These are phyloP conservation scores for Fusarium sp. DNA, from an alignment of 2,329 filamentous ascomycete species.

Conservation along the genomic window DNA sequence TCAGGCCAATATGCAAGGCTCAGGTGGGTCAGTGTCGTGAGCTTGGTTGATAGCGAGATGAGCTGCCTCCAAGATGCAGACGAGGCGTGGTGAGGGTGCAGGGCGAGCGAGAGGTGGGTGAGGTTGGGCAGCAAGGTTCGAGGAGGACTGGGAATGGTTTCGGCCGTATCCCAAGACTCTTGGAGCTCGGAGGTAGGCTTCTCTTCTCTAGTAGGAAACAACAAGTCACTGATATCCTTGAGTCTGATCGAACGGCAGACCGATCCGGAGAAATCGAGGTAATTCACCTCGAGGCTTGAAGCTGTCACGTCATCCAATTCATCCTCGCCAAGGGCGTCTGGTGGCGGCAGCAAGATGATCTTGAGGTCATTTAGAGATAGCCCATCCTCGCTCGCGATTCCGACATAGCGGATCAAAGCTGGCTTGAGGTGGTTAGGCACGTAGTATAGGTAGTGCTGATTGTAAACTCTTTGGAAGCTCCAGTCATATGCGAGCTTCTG, in stretches of 20 bases:
- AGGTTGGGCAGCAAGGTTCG: constrained; percentile 68
- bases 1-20: constrained; percentile 75
- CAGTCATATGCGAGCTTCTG: constrained; percentile 68
- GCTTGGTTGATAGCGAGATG: constrained; percentile 66
- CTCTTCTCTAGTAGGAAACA: constrained; percentile 59
- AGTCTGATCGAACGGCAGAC: constrained; percentile 67
- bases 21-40: constrained; percentile 72
- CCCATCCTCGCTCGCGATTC: constrained; percentile 61
- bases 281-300: constrained; percentile 58
- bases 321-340: constrained; percentile 46
- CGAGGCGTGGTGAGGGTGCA: constrained; percentile 54
- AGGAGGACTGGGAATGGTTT: constrained; percentile 51
- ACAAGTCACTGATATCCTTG: constrained; percentile 66
- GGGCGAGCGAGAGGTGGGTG: constrained; percentile 73
- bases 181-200: constrained; percentile 51
- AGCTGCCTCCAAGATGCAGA: constrained; percentile 73
- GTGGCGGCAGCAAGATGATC: constrained; percentile 59
- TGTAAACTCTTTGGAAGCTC: constrained; percentile 69
- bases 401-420: constrained; percentile 67
- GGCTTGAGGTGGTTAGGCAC: constrained; percentile 69
- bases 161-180: constrained; percentile 69
- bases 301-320: constrained; percentile 45
- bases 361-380: constrained; percentile 67
- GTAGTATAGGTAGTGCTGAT: constrained; percentile 70
- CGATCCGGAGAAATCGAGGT: constrained; percentile 69